Conservation (phyloP, 805 yeast species). For the Wickerhamiella vanderwaltii region DNA sequence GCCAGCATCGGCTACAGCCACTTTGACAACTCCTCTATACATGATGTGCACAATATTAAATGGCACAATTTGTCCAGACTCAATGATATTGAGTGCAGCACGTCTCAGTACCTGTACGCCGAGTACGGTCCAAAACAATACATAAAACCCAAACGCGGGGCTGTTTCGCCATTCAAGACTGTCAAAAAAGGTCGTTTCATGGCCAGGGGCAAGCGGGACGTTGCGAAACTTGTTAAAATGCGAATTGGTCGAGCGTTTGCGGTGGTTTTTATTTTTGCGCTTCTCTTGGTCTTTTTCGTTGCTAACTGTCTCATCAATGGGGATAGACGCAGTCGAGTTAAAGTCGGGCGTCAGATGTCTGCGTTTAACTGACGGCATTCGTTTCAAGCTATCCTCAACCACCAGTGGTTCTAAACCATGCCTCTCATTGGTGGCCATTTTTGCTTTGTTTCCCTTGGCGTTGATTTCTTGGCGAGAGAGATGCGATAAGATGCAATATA, state of each 20-base stretch:
- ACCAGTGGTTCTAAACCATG: no score
- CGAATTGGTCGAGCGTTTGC: no score
- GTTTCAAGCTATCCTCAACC: neutral
- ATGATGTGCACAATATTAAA: slow-evolving; percentile 49
- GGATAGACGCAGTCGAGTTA: neutral
- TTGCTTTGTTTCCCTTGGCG: no score
- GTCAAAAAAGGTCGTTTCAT: slow-evolving; percentile 24
- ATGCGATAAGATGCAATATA: no score
- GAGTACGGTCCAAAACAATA: slow-evolving; percentile 37
- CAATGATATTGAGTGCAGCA: slow-evolving; percentile 40
- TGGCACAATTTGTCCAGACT: slow-evolving; percentile 34
- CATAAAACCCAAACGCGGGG: slow-evolving; percentile 64
- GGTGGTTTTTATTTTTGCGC: no score
- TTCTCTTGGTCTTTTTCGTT: no score
- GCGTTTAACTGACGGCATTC: slow-evolving; percentile 1
- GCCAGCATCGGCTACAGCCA: slow-evolving; percentile 59
- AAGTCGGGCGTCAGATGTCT: slow-evolving; percentile 5
- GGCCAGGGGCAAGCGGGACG: slow-evolving; percentile 15
- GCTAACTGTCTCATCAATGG: neutral
- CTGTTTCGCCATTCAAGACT: slow-evolving; percentile 22
- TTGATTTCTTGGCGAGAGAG: no score
- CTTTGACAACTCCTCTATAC: slow-evolving; percentile 46
- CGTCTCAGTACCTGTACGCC: slow-evolving; percentile 41
- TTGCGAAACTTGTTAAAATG: slow-evolving; percentile 14
- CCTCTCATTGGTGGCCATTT: no score